These are phyloP conservation scores for Rosa rugosa DNA, from an alignment of 306 rosid genomes.

Conservation along the genomic window DNA sequence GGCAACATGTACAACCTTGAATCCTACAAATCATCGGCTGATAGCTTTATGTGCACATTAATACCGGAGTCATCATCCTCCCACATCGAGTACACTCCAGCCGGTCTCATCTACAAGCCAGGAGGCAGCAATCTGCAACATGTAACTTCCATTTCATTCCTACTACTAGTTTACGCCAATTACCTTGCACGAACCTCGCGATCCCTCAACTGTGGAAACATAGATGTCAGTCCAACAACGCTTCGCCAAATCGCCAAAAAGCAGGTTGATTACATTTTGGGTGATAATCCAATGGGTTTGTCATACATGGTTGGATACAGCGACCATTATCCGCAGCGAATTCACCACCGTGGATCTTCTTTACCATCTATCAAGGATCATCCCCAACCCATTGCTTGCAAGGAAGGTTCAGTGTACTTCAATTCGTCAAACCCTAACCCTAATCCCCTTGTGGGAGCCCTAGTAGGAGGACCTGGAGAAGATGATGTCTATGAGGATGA, in stretches of 20 bases:
- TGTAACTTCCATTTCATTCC: conserved; percentile 75
- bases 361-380: conserved; percentile 76
- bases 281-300: conserved; percentile 68
- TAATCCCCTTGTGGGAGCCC: conserved; percentile 75
- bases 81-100: conserved; percentile 78
- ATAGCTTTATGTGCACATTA: conserved; percentile 80
- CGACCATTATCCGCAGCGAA: conserved; percentile 57
- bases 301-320: conserved; percentile 94
- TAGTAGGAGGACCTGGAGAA: conserved; percentile 85
- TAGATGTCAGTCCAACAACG: conserved; percentile 52
- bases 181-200: conserved; percentile 62
- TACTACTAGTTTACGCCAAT: conserved; percentile 68
- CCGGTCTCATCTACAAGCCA: conserved; percentile 84
- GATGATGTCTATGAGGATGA: conserved; percentile 74
- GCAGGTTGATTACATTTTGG: conserved; percentile 90
- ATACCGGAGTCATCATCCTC: conserved; percentile 70
- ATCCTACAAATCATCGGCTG: conserved; percentile 77
- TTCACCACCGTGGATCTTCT: conserved; percentile 92
- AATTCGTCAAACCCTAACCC: conserved; percentile 73
- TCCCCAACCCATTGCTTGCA: conserved; percentile 68
- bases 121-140: conserved; percentile 97
- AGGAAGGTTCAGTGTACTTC: conserved; percentile 71
- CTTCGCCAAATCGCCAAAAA: conserved; percentile 64
- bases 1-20: conserved; percentile 56
- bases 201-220: conserved; percentile 65